A percentile compares a stretch with the other conserved stretches of the same genome.
Conservation (phyloP, 331 rosid genomes). For the Malus hybrid region DNA sequence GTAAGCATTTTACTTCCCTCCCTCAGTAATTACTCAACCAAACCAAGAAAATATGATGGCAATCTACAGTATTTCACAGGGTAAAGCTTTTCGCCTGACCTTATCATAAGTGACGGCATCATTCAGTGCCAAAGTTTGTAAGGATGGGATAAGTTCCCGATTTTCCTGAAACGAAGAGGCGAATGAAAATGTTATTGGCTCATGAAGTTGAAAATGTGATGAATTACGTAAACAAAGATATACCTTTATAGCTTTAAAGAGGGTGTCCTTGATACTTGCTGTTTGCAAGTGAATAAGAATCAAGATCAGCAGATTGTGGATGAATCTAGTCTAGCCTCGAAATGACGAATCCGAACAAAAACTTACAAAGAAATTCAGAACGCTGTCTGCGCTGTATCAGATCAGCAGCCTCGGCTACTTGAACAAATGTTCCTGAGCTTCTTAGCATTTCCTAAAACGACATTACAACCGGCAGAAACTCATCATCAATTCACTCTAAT, state of each 20-base stretch:
- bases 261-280: conserved; percentile 67
- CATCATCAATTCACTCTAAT: conserved; percentile 59
- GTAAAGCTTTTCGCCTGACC: conserved; percentile 39
- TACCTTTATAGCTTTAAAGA: conserved; percentile 61
- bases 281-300: conserved; percentile 25
- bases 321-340: not conserved
- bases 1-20: conserved; percentile 22
- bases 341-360: not conserved
- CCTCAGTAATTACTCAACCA: not conserved
- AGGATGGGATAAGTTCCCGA: conserved; percentile 58
- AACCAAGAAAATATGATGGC: not conserved
- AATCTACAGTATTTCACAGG: not conserved
- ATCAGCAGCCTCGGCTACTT: conserved; percentile 79
- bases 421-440: conserved; percentile 47
- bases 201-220: not conserved
- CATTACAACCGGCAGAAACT: conserved; percentile 57
- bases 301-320: conserved; percentile 6
- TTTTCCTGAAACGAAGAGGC: conserved; percentile 47
- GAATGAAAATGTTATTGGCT: not conserved
- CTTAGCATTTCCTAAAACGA: conserved; percentile 60
- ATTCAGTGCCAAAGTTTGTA: conserved; percentile 70
- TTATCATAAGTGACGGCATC: conserved; percentile 89
- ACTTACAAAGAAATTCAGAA: conserved; percentile 75
- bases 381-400: conserved; percentile 79
- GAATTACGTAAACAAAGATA: not conserved